phyloP scores from a whole-genome alignment of 1,284 basidiomycete species.

The Quambalaria eucalypti region DNA sequence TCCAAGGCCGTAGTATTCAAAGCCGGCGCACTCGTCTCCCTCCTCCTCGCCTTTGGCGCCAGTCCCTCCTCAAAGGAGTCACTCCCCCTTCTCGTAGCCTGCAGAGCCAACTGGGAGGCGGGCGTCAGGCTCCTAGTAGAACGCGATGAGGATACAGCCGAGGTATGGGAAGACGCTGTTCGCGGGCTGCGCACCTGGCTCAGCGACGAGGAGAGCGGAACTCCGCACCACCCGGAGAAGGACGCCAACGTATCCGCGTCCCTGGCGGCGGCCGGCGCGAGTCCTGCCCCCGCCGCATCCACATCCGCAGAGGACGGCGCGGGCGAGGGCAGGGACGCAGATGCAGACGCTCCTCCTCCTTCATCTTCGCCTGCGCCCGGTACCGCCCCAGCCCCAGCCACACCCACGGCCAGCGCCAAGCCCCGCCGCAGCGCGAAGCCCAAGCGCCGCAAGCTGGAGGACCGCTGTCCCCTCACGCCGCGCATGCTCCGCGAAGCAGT shows the following conservation, averaged over 20 bases:
- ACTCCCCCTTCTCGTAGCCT: slow-evolving; percentile 1
- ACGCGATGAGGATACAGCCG: slow-evolving; percentile 2
- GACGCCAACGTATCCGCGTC: neutral
- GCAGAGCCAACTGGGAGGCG: slow-evolving; percentile 2
- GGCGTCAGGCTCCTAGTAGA: slow-evolving; percentile 3
- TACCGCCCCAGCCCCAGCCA: too few species aligned
- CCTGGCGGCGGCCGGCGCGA: too few species aligned
- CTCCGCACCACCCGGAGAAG: neutral
- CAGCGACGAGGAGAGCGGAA: neutral
- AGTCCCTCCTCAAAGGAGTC: neutral
- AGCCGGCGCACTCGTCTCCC: neutral
- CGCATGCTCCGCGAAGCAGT: neutral
- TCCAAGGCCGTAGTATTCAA: slow-evolving; percentile 1
- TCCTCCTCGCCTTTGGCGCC: slow-evolving; percentile 3
- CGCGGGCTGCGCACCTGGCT: too few species aligned
- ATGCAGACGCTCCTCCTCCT: too few species aligned
- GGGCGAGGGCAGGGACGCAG: too few species aligned
- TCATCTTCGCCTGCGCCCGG: too few species aligned
- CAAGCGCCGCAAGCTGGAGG: neutral
- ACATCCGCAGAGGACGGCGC: too few species aligned
- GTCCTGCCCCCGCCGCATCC: neutral
- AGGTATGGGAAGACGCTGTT: too few species aligned
- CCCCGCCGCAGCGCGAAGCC: neutral
- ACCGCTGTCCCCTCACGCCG: neutral
- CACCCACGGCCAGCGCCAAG: neutral